These are phyloP conservation scores for Neonectria magnoliae DNA, from an alignment of 2,329 filamentous ascomycete genomes.

Conservation along the genomic window DNA sequence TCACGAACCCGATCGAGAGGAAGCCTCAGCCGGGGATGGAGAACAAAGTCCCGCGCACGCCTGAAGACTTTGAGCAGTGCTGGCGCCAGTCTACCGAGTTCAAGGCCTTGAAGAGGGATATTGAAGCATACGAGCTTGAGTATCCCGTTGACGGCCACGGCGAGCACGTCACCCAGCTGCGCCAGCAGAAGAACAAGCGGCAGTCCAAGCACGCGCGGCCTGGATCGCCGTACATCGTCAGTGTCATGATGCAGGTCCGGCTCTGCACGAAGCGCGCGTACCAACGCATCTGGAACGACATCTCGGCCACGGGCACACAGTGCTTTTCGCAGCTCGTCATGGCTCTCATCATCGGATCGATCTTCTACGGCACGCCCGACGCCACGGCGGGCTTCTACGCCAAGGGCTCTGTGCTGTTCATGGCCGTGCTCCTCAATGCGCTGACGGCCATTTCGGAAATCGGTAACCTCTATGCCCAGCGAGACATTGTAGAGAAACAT, in stretches of 20 bases:
- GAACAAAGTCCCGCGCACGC: conserved; percentile 69
- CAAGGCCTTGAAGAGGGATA: conserved; percentile 55
- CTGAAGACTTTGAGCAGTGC: conserved; percentile 71
- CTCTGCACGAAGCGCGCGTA: conserved; percentile 62
- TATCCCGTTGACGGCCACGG: conserved; percentile 54
- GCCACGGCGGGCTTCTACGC: conserved; percentile 63
- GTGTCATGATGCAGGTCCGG: conserved; percentile 62
- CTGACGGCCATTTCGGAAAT: conserved; percentile 67
- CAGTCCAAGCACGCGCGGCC: conserved; percentile 64
- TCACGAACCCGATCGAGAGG: conserved; percentile 73
- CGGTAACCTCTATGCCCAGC: conserved; percentile 54
- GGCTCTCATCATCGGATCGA: conserved; percentile 69
- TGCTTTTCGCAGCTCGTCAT: conserved; percentile 62
- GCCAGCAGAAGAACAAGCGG: conserved; percentile 58
- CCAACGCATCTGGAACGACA: conserved; percentile 63
- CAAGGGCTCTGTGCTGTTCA: conserved; percentile 67
- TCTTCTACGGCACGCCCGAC: conserved; percentile 64
- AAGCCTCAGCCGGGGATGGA: conserved; percentile 67
- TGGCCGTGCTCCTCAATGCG: conserved; percentile 69
- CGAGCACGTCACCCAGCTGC: conserved; percentile 52
- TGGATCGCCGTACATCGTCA: conserved; percentile 68
- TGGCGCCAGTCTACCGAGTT: conserved; percentile 60
- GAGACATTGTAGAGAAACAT: conserved; percentile 61
- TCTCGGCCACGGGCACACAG: conserved; percentile 57
- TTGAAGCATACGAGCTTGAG: conserved; percentile 59